These are phyloP conservation scores for Fusarium zealandicum DNA, from an alignment of 2,329 filamentous ascomycete species.

Conservation along the genomic window DNA sequence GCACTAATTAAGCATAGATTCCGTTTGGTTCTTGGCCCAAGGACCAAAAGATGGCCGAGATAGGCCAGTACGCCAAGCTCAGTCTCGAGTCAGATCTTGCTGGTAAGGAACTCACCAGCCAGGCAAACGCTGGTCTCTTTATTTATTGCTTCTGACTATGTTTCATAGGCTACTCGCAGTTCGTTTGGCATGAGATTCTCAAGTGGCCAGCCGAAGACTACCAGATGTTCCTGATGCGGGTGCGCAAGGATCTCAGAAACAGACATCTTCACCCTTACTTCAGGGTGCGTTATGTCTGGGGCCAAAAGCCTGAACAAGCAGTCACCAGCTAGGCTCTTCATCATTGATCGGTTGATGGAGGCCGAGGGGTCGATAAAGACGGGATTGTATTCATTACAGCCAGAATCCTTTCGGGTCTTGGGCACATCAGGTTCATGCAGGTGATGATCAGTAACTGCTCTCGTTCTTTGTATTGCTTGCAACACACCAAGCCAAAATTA, in stretches of 20 bases:
- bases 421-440: no score
- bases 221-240: slow-evolving; percentile 13
- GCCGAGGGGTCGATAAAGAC: no score
- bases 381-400: no score
- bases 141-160: not conserved
- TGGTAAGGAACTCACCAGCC: not conserved
- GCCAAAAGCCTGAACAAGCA: slow-evolving; percentile 1
- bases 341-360: no score
- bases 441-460: no score
- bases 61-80: slow-evolving; percentile 14
- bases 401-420: no score
- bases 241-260: slow-evolving; percentile 14
- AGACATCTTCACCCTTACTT: slow-evolving; percentile 17
- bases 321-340: not conserved
- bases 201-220: slow-evolving; percentile 17
- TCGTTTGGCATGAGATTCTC: slow-evolving; percentile 16
- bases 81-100: slow-evolving; percentile 18
- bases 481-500: no score
- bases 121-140: not conserved
- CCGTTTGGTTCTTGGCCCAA: slow-evolving; percentile 13
- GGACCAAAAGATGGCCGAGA: slow-evolving; percentile 8
- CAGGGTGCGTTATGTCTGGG: slow-evolving; percentile 14
- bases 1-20: not conserved
- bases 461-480: no score
- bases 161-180: slow-evolving; percentile 8